Conservation (phyloP, 2,329 filamentous ascomycete genomes). For the Catunica adiposa region DNA sequence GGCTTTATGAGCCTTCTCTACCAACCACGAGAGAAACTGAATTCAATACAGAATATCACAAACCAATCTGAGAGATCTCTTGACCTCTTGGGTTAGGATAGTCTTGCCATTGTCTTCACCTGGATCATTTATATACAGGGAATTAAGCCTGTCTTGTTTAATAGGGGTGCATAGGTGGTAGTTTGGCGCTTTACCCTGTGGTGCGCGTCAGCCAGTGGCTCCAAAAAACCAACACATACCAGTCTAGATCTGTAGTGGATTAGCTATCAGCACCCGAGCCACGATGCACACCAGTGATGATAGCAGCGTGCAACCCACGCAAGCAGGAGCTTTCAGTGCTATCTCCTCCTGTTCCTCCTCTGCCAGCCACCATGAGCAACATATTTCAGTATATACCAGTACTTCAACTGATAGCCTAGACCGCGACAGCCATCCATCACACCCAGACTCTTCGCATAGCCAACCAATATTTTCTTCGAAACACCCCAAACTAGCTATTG, state of each 20-base stretch:
- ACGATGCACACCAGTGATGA: not conserved
- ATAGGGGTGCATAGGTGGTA: not conserved
- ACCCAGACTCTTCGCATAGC: not conserved
- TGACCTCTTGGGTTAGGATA: not conserved
- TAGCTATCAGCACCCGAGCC: not conserved
- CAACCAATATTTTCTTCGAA: not conserved
- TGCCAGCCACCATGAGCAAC: constrained; percentile 1
- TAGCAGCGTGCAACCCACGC: not conserved
- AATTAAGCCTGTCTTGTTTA: not conserved
- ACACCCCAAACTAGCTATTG: not conserved
- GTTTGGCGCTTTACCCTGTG: too few species aligned
- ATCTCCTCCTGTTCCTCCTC: not conserved
- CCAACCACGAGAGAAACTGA: not conserved
- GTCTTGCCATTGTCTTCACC: not conserved
- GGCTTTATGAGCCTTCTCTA: not conserved
- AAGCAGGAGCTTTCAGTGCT: not conserved
- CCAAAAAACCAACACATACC: not conserved
- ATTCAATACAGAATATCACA: not conserved
- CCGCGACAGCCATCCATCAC: not conserved
- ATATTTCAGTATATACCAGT: not conserved
- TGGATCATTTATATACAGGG: not conserved
- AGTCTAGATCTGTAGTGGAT: too few species aligned
- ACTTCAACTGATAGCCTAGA: not conserved
- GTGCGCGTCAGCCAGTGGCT: not conserved
- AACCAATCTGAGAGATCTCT: not conserved